Conservation (phyloP, 192 early-diverging fungal genomes). For the Rhizoclosmatium globosum region DNA sequence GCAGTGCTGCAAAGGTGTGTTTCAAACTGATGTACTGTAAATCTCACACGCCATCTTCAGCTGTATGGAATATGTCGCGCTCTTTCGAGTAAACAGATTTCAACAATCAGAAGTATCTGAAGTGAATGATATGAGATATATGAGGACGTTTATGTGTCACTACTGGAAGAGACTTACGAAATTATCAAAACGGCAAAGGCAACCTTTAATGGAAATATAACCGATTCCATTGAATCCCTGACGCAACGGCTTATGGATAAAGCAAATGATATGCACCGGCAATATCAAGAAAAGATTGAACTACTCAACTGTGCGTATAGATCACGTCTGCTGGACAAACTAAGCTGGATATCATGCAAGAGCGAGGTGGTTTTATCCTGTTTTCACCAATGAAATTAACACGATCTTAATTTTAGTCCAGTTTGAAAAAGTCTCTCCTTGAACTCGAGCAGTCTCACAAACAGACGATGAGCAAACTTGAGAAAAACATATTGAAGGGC, state of each 20-base stretch:
- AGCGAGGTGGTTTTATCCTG: not conserved
- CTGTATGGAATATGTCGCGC: constrained; percentile 41
- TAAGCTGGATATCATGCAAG: constrained; percentile 3
- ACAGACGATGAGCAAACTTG: constrained; percentile 17
- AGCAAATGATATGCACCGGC: not conserved
- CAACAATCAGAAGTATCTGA: constrained; percentile 18
- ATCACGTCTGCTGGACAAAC: constrained; percentile 13
- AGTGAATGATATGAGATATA: constrained; percentile 23
- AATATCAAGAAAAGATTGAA: constrained; percentile 9
- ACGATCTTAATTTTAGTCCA: not conserved
- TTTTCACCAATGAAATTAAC: not conserved
- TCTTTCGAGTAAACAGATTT: constrained; percentile 37
- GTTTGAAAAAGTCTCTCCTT: not conserved
- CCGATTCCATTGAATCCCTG: constrained; percentile 8
- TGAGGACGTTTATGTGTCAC: constrained; percentile 22
- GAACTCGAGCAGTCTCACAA: constrained; percentile 2
- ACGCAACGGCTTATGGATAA: constrained; percentile 6
- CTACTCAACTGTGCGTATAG: constrained; percentile 15
- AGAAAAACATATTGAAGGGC: constrained; percentile 18
- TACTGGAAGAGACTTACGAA: constrained; percentile 34
- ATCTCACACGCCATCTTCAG: not conserved
- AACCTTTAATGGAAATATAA: constrained; percentile 25
- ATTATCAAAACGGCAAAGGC: constrained; percentile 20
- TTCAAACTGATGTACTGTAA: no score
- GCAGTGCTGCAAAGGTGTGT: not conserved